Evolutionary conservation across 148 eudicot genomes (phyloP).

Genomic region (Vaccinium myrtillus): DNA sequence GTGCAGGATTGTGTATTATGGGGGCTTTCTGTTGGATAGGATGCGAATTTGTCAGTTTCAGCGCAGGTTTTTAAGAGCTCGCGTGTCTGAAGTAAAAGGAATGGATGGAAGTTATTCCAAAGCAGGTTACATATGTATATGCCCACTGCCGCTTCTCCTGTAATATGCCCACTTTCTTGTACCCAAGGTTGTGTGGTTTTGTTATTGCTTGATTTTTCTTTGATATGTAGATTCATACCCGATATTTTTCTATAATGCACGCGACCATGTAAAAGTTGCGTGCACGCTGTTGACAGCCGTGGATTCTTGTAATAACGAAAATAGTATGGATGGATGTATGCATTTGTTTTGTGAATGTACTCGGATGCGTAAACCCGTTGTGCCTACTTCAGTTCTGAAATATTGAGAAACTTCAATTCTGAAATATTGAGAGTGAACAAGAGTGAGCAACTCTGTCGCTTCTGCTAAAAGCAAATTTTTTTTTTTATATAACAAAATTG

Average conservation of each 20-base stretch:
- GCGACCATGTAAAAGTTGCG: neutral
- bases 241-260: conserved; percentile 6
- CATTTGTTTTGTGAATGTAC: conserved; percentile 9
- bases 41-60: neutral
- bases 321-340: neutral
- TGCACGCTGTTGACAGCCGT: neutral
- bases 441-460: too few species aligned
- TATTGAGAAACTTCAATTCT: neutral
- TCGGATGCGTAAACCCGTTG: too few species aligned
- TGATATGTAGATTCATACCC: conserved; percentile 15
- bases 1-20: conserved; percentile 40
- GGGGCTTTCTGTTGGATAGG: conserved; percentile 17
- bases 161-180: neutral
- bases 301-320: conserved; percentile 18
- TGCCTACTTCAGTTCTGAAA: neutral
- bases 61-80: conserved; percentile 10
- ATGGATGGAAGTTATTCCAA: neutral
- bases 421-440: neutral
- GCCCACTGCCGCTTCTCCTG: neutral
- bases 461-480: too few species aligned
- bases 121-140: neutral
- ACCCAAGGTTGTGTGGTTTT: neutral
- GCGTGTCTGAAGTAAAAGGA: neutral
- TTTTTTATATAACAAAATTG: too few species aligned
- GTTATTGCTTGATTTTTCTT: conserved; percentile 19